These are phyloP conservation scores for Eutypella sp. DNA, from an alignment of 2,329 filamentous ascomycete species.

Conservation along the genomic window DNA sequence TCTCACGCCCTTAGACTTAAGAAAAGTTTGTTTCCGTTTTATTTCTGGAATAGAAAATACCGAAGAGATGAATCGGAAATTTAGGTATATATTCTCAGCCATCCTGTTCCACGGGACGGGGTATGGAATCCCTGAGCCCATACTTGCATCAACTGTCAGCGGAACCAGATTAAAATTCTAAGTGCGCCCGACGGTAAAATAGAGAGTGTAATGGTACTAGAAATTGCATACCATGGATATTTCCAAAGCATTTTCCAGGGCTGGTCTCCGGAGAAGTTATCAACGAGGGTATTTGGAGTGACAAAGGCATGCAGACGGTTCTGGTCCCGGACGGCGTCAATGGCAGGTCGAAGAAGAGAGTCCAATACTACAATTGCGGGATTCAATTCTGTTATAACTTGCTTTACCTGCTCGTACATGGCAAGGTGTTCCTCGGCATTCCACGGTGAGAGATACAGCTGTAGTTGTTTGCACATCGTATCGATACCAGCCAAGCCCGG, in stretches of 20 bases:
- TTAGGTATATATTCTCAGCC: slow-evolving; percentile 15
- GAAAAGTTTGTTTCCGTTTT: slow-evolving; percentile 2
- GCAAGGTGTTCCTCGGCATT: slow-evolving; percentile 10
- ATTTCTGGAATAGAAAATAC: slow-evolving; percentile 8
- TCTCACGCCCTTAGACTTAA: slow-evolving; percentile 8
- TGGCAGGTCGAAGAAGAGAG: slow-evolving; percentile 9
- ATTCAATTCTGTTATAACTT: slow-evolving; percentile 8
- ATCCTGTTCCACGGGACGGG: slow-evolving; percentile 14
- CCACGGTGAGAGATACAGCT: slow-evolving; percentile 10
- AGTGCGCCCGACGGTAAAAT: neutral
- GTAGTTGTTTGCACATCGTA: slow-evolving; percentile 3
- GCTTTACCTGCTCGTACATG: slow-evolving; percentile 11
- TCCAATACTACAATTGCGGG: slow-evolving; percentile 16
- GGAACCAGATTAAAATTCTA: neutral
- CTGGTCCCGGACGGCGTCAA: slow-evolving; percentile 14
- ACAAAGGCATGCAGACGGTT: slow-evolving; percentile 15
- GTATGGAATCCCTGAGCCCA: slow-evolving; percentile 14
- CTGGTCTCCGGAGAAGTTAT: slow-evolving; percentile 13
- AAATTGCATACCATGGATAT: slow-evolving; percentile 12
- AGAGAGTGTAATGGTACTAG: neutral
- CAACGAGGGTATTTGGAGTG: slow-evolving; percentile 12
- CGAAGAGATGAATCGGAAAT: slow-evolving; percentile 7
- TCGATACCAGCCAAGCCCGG: slow-evolving; percentile 9
- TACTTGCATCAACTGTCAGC: slow-evolving; percentile 1
- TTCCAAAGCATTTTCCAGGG: slow-evolving; percentile 17